A percentile compares a stretch with the other conserved stretches of the same genome.
These are phyloP conservation scores for Erodium trifolium DNA, from an alignment of 441 rosid genomes.

Conservation along the genomic window DNA sequence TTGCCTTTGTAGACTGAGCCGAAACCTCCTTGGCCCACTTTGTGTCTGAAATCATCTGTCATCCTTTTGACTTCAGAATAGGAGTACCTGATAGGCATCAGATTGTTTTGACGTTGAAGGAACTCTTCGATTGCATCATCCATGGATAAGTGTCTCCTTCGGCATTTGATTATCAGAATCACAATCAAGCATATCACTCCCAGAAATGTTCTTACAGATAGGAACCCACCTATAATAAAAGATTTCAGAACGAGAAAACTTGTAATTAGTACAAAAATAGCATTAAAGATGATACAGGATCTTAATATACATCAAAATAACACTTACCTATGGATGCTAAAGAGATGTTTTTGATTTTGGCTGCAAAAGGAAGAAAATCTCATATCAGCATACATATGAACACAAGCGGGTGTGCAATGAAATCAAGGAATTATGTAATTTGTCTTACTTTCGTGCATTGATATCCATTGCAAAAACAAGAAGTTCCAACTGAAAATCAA, in stretches of 20 bases:
- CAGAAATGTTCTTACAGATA: not conserved
- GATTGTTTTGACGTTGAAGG: not conserved
- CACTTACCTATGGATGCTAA: not conserved
- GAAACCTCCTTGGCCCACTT: constrained; percentile 34
- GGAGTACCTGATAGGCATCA: not conserved
- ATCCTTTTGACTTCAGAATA: constrained; percentile 35
- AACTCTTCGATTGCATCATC: not conserved
- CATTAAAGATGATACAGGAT: not conserved
- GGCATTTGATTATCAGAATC: not conserved
- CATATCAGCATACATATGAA: not conserved
- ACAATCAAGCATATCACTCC: not conserved
- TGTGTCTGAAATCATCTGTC: constrained; percentile 27
- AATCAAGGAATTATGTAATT: not conserved
- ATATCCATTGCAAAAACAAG: not conserved
- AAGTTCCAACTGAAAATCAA: not conserved
- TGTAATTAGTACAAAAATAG: not conserved
- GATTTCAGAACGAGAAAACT: not conserved
- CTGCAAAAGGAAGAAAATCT: not conserved
- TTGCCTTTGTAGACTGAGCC: constrained; percentile 10
- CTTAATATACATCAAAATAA: not conserved
- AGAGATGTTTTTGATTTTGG: not conserved
- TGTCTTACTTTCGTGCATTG: not conserved
- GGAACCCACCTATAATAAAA: not conserved
- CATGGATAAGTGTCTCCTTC: not conserved
- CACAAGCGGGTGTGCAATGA: not conserved